phyloP scores from a whole-genome alignment of 768 basidiomycete genomes.

The Trametes coccinea region DNA sequence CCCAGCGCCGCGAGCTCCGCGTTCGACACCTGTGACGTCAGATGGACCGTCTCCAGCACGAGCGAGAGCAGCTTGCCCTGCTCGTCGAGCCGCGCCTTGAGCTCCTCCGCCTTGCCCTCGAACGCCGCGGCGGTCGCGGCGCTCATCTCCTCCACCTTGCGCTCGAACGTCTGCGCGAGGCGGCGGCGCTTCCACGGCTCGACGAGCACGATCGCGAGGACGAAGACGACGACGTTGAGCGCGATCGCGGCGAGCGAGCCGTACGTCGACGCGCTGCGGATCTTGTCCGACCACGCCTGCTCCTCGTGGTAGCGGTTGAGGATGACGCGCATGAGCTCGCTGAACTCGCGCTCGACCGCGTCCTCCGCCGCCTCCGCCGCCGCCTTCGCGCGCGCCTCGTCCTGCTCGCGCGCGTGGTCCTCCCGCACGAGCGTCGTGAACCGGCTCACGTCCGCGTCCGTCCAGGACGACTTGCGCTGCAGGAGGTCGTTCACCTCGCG shows the following conservation, averaged over 20 bases:
- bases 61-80: conserved; percentile 43
- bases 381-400: conserved; percentile 69
- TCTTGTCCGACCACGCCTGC: conserved; percentile 99
- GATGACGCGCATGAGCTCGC: conserved; percentile 83
- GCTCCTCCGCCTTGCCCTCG: conserved; percentile 47
- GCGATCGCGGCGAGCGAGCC: conserved; percentile 83
- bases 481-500: conserved; percentile 95
- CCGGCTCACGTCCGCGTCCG: conserved; percentile 78
- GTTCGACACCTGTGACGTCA: conserved; percentile 14
- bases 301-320: conserved; percentile 96
- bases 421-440: conserved; percentile 90
- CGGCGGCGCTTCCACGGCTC: conserved; percentile 95
- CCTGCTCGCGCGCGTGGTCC: conserved; percentile 86
- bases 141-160: conserved; percentile 59
- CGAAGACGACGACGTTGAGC: conserved; percentile 87
- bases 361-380: conserved; percentile 71
- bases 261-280: conserved; percentile 92
- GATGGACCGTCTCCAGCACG: conserved; percentile 28
- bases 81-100: conserved; percentile 49
- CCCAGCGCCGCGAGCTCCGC: conserved; percentile 13
- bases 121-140: conserved; percentile 37
- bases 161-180: conserved; percentile 88
- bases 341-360: conserved; percentile 84
- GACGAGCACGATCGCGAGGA: conserved; percentile 85
- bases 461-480: conserved; percentile 93